phyloP scores from a whole-genome alignment of 192 early-diverging fungal genomes.

The Entomortierella beljakovae region DNA sequence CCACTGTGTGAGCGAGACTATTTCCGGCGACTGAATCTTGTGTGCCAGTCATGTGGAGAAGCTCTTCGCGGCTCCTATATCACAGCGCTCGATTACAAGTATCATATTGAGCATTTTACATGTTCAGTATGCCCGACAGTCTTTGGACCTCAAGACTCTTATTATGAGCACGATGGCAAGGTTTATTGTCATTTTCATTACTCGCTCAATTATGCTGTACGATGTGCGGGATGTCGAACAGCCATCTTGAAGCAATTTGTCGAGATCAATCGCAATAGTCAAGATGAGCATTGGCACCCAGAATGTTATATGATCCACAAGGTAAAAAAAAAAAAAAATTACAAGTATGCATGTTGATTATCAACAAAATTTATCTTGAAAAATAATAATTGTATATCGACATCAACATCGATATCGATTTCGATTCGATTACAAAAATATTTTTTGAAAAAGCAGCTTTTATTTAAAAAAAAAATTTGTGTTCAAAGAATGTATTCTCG shows the following conservation, averaged over 20 bases:
- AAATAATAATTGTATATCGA: no score
- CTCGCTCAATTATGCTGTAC: constrained; percentile 87
- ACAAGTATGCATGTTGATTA: not conserved
- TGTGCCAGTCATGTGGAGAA: constrained; percentile 88
- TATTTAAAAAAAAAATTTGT: no score
- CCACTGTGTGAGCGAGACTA: constrained; percentile 92
- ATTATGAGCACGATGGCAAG: constrained; percentile 94
- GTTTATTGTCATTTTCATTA: constrained; percentile 97
- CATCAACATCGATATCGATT: no score
- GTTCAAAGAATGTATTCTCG: not conserved
- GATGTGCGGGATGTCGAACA: constrained; percentile 96
- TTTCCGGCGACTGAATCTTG: constrained; percentile 83
- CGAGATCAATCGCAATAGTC: constrained; percentile 84
- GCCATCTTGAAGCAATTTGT: constrained; percentile 97
- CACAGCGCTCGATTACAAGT: constrained; percentile 91
- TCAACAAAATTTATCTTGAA: no score
- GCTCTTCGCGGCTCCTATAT: constrained; percentile 94
- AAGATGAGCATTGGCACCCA: constrained; percentile 96
- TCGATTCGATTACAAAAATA: no score
- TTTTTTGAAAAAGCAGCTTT: no score
- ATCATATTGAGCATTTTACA: constrained; percentile 98
- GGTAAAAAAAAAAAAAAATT: constrained; percentile 59
- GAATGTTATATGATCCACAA: constrained; percentile 99
- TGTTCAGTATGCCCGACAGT: constrained; percentile 92
- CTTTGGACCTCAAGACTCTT: constrained; percentile 95